Conservation (phyloP, 148 eudicot species). For the Polygonum aviculare region DNA sequence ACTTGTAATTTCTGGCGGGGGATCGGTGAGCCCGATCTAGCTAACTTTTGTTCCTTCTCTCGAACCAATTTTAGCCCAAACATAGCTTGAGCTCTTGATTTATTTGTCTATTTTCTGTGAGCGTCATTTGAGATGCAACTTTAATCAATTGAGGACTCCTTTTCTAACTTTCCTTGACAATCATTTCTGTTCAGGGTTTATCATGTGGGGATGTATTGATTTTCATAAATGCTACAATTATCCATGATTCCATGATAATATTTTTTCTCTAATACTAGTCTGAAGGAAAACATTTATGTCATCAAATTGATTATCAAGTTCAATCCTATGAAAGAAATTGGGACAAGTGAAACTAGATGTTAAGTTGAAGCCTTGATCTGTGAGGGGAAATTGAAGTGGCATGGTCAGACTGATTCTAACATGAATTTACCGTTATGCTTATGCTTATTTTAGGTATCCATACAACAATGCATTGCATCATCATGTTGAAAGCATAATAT, state of each 20-base stretch:
- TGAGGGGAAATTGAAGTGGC: neutral
- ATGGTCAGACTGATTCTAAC: neutral
- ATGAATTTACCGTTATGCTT: neutral
- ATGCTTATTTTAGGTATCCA: constrained; percentile 53
- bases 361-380: neutral
- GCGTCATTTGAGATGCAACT: neutral
- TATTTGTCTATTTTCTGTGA: neutral
- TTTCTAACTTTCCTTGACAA: neutral
- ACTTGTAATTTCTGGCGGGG: too few relatives aligned
- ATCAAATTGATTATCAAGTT: neutral
- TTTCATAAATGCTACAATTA: neutral
- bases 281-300: neutral
- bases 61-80: too few relatives aligned
- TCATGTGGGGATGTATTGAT: neutral
- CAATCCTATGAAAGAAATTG: neutral
- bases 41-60: too few relatives aligned
- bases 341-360: neutral
- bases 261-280: neutral
- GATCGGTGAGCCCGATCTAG: too few relatives aligned
- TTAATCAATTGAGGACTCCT: neutral
- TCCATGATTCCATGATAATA: neutral
- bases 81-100: neutral
- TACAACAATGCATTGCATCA: constrained; percentile 91
- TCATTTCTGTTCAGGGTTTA: neutral
- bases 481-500: constrained; percentile 91